phyloP scores from a whole-genome alignment of 2,329 filamentous ascomycete species.

The Daldinia sp. region DNA sequence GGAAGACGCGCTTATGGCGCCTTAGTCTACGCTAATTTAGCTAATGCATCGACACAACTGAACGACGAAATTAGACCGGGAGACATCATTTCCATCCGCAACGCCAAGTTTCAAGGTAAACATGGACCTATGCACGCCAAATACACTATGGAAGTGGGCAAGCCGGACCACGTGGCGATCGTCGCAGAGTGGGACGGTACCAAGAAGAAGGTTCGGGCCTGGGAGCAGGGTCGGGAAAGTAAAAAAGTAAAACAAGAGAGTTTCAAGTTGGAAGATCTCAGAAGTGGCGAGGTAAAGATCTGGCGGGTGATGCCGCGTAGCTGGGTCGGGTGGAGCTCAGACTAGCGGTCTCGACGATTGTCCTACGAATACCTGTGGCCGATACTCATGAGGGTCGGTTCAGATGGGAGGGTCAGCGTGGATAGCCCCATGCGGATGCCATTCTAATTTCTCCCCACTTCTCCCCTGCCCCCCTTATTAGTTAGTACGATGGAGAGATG shows the following conservation, averaged over 20 bases:
- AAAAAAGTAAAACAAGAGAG: slow-evolving; percentile 95
- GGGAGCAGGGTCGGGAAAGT: slow-evolving; percentile 94
- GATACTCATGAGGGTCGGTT: slow-evolving; percentile 46
- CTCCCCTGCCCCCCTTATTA: slow-evolving; percentile 1
- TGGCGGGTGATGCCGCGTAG: slow-evolving; percentile 94
- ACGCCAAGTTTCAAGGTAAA: slow-evolving; percentile 94
- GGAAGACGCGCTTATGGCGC: slow-evolving; percentile 93
- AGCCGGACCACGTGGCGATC: slow-evolving; percentile 87
- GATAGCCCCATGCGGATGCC: slow-evolving; percentile 41
- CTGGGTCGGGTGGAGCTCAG: slow-evolving; percentile 90
- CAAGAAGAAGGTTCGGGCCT: slow-evolving; percentile 95
- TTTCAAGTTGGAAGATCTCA: slow-evolving; percentile 91
- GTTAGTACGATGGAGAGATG: slow-evolving; percentile 8
- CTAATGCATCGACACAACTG: slow-evolving; percentile 90
- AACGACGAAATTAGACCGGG: slow-evolving; percentile 93
- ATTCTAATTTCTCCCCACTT: slow-evolving; percentile 17
- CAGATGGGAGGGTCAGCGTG: slow-evolving; percentile 46
- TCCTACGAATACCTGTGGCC: slow-evolving; percentile 48
- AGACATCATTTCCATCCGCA: slow-evolving; percentile 92
- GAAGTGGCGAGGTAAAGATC: slow-evolving; percentile 94
- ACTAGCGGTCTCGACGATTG: slow-evolving; percentile 58
- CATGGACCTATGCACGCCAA: slow-evolving; percentile 96
- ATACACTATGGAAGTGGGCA: slow-evolving; percentile 89
- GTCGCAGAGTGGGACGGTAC: slow-evolving; percentile 98
- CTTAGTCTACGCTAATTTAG: slow-evolving; percentile 92